Percentiles rank a stretch among this genome's conserved stretches.
These are phyloP conservation scores for Endocarpon pusillum DNA, from an alignment of 495 filamentous ascomycete species.

Conservation along the genomic window DNA sequence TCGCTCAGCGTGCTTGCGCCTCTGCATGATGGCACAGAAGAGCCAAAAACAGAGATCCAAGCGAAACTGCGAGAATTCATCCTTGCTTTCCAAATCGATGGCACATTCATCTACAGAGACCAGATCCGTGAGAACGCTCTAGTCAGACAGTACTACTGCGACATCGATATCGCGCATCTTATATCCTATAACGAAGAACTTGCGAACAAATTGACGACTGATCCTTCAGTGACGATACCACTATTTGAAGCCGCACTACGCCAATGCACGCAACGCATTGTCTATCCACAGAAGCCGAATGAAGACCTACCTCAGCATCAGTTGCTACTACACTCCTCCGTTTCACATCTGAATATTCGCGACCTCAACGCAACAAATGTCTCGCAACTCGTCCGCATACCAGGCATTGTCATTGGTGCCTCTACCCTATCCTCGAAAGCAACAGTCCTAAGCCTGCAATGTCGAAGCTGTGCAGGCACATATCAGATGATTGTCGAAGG, in stretches of 20 bases:
- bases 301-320: conserved; percentile 71
- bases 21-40: conserved; percentile 42
- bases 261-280: conserved; percentile 80
- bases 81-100: conserved; percentile 87
- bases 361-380: conserved; percentile 86
- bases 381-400: conserved; percentile 85
- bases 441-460: conserved; percentile 71
- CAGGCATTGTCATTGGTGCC: conserved; percentile 94
- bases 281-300: conserved; percentile 57
- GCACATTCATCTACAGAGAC: conserved; percentile 95
- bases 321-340: conserved; percentile 83
- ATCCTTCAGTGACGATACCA: conserved; percentile 85
- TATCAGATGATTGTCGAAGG: conserved; percentile 57
- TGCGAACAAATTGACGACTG: conserved; percentile 74
- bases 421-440: conserved; percentile 94
- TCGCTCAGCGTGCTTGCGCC: conserved; percentile 64
- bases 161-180: conserved; percentile 90
- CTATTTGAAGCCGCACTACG: conserved; percentile 81
- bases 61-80: conserved; percentile 57
- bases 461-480: conserved; percentile 64
- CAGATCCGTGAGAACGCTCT: conserved; percentile 92
- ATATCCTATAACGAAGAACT: conserved; percentile 96
- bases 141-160: conserved; percentile 87
- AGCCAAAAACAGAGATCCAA: conserved; percentile 37
- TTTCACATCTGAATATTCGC: conserved; percentile 81